phyloP scores from a whole-genome alignment of 139 green algal species.

The Picochlorum sp. region DNA sequence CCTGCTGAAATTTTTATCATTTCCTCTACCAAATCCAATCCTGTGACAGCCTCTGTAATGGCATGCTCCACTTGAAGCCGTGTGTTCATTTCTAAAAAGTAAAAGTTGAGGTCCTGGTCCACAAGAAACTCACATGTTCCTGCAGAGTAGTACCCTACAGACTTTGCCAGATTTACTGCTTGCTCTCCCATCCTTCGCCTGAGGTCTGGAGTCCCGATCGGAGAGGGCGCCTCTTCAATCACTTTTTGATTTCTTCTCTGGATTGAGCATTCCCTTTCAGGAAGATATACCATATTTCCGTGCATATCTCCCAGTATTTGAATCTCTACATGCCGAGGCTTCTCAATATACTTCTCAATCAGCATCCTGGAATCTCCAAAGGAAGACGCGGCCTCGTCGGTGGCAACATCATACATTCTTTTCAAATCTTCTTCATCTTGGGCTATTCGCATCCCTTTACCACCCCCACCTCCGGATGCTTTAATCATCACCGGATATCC shows the following conservation, averaged over 20 bases:
- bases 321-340: slow-evolving; percentile 76
- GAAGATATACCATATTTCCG: slow-evolving; percentile 27
- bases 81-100: slow-evolving; percentile 48
- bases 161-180: slow-evolving; percentile 44
- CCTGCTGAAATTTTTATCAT: slow-evolving; percentile 35
- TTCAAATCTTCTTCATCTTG: slow-evolving; percentile 39
- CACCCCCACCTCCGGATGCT: slow-evolving; percentile 39
- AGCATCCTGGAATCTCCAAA: slow-evolving; percentile 75
- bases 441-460: slow-evolving; percentile 46
- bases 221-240: slow-evolving; percentile 47
- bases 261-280: slow-evolving; percentile 43
- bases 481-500: slow-evolving; percentile 51
- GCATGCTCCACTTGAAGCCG: slow-evolving; percentile 37
- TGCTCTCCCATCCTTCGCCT: slow-evolving; percentile 46
- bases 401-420: slow-evolving; percentile 42
- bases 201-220: slow-evolving; percentile 24
- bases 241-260: slow-evolving; percentile 54
- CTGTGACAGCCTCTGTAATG: slow-evolving; percentile 30
- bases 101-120: slow-evolving; percentile 32
- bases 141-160: slow-evolving; percentile 46
- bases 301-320: slow-evolving; percentile 31
- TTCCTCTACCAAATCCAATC: slow-evolving; percentile 35
- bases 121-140: slow-evolving; percentile 42
- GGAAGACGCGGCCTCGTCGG: slow-evolving; percentile 53
- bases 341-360: slow-evolving; percentile 69